These are phyloP conservation scores for Rhypophila decipiens DNA, from an alignment of 495 filamentous ascomycete species.

Conservation along the genomic window DNA sequence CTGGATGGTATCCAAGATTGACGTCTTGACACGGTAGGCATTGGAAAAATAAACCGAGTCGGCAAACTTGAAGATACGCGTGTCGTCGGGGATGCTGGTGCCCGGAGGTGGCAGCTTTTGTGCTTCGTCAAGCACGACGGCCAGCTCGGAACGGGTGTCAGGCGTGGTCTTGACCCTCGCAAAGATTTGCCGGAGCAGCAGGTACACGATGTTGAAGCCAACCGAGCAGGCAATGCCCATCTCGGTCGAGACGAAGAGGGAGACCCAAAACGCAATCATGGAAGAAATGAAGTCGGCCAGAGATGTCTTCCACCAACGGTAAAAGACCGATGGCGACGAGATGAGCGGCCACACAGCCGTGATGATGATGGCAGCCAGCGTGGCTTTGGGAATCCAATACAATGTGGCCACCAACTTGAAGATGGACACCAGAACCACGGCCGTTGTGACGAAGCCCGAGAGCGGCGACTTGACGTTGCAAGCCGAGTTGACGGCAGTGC, in stretches of 20 bases:
- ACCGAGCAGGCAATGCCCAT: slow-evolving; percentile 41
- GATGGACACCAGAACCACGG: slow-evolving; percentile 41
- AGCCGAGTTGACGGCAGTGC: slow-evolving; percentile 46
- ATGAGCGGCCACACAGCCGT: slow-evolving; percentile 42
- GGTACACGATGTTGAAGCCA: slow-evolving; percentile 40
- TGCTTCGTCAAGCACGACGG: slow-evolving; percentile 9
- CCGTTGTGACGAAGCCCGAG: slow-evolving; percentile 38
- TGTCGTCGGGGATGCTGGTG: slow-evolving; percentile 25
- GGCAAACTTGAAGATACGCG: slow-evolving; percentile 33
- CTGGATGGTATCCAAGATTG: slow-evolving; percentile 38
- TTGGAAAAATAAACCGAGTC: slow-evolving; percentile 45
- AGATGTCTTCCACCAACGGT: slow-evolving; percentile 42
- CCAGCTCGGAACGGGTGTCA: slow-evolving; percentile 10
- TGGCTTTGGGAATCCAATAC: slow-evolving; percentile 47
- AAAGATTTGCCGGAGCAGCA: slow-evolving; percentile 39
- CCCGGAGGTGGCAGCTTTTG: slow-evolving; percentile 3
- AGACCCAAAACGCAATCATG: slow-evolving; percentile 44
- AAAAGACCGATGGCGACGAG: slow-evolving; percentile 33
- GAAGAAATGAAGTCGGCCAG: slow-evolving; percentile 43
- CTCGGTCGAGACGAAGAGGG: slow-evolving; percentile 44
- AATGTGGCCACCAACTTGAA: slow-evolving; percentile 42
- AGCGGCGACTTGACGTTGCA: slow-evolving; percentile 38
- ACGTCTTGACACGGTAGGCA: slow-evolving; percentile 35
- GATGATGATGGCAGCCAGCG: slow-evolving; percentile 42
- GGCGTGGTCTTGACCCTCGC: slow-evolving; percentile 17